phyloP scores from a whole-genome alignment of 495 filamentous ascomycete species.

The Chaetomium tenue region DNA sequence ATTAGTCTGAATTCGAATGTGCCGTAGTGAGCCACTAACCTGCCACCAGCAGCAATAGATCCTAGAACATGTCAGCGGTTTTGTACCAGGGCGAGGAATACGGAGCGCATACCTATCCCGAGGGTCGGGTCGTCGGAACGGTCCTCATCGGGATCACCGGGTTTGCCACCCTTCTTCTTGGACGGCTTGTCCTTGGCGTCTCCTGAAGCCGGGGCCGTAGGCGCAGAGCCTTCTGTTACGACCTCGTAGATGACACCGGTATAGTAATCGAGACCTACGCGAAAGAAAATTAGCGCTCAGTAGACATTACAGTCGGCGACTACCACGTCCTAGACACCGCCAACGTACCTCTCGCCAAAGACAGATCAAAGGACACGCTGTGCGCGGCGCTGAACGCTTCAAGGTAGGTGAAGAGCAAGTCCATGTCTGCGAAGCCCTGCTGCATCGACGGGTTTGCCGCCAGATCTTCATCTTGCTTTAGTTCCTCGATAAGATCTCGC shows the following conservation, averaged over 20 bases:
- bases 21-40: not conserved
- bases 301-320: slow-evolving; percentile 25
- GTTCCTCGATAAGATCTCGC: slow-evolving; percentile 63
- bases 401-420: slow-evolving; percentile 75
- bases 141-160: slow-evolving; percentile 66
- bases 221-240: slow-evolving; percentile 65
- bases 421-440: slow-evolving; percentile 78
- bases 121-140: slow-evolving; percentile 77
- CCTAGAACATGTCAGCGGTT: slow-evolving; percentile 65
- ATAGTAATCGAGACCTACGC: slow-evolving; percentile 21
- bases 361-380: slow-evolving; percentile 76
- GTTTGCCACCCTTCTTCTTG: slow-evolving; percentile 58
- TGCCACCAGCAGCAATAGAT: slow-evolving; percentile 90
- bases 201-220: slow-evolving; percentile 36
- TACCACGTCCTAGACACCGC: not conserved
- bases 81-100: slow-evolving; percentile 36
- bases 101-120: slow-evolving; percentile 71
- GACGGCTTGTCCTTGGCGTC: slow-evolving; percentile 50
- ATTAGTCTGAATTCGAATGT: slow-evolving; percentile 56
- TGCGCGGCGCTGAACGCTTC: slow-evolving; percentile 69
- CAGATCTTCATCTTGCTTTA: slow-evolving; percentile 62
- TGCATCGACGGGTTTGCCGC: slow-evolving; percentile 67
- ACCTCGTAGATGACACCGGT: slow-evolving; percentile 94
- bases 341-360: slow-evolving; percentile 62
- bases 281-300: not conserved